Percentiles rank a stretch among this genome's conserved stretches.
phyloP scores from a whole-genome alignment of 106 monocot species.

The Acorus calamus region DNA sequence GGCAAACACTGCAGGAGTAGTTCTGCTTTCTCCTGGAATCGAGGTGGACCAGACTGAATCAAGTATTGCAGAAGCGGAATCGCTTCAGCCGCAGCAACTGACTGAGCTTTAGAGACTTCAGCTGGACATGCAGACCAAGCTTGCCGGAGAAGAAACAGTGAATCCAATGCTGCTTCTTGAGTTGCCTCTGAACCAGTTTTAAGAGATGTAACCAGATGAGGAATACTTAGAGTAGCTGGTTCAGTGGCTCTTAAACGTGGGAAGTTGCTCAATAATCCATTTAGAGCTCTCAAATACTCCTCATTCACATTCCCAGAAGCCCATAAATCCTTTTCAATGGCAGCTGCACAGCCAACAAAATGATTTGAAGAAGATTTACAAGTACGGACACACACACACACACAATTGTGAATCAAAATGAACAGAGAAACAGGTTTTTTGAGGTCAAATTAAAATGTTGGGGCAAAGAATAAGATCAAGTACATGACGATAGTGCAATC shows the following conservation, averaged over 20 bases:
- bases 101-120: slow-evolving; percentile 94
- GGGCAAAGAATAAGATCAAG: too few species aligned
- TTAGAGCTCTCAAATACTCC: slow-evolving; percentile 89
- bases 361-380: neutral
- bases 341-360: slow-evolving; percentile 46
- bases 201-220: slow-evolving; percentile 83
- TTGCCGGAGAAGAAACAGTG: slow-evolving; percentile 88
- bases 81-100: slow-evolving; percentile 93
- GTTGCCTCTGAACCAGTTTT: slow-evolving; percentile 87
- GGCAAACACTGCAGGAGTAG: slow-evolving; percentile 92
- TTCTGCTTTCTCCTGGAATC: slow-evolving; percentile 97
- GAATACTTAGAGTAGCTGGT: slow-evolving; percentile 90
- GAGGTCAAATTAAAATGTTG: too few species aligned
- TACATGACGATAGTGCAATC: too few species aligned
- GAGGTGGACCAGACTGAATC: slow-evolving; percentile 95
- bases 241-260: slow-evolving; percentile 90
- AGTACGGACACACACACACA: neutral
- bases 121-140: slow-evolving; percentile 94
- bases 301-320: slow-evolving; percentile 76
- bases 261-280: slow-evolving; percentile 81
- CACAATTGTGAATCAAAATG: neutral
- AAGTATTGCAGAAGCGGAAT: slow-evolving; percentile 92
- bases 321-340: slow-evolving; percentile 95
- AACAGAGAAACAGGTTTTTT: neutral
- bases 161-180: slow-evolving; percentile 88